Conservation (phyloP, 2,329 filamentous ascomycete species). For the Sphaerulina musiva region DNA sequence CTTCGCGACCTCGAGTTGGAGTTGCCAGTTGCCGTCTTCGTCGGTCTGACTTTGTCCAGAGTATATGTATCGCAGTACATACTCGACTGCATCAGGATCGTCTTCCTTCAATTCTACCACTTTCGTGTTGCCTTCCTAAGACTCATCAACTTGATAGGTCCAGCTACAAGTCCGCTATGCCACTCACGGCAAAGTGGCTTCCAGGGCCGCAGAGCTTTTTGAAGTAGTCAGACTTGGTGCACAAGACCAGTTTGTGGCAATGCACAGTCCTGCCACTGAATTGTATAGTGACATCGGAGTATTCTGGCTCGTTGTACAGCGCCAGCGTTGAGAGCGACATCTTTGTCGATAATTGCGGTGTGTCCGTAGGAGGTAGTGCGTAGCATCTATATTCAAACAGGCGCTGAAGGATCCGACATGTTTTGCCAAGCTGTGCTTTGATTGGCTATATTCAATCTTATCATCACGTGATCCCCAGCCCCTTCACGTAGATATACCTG, state of each 20-base stretch:
- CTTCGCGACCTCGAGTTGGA: slow-evolving; percentile 6
- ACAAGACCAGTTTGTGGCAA: slow-evolving; percentile 13
- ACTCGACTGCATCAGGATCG: slow-evolving; percentile 12
- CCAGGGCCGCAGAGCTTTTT: slow-evolving; percentile 4
- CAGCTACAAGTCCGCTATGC: too few species aligned
- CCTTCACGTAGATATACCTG: too few species aligned
- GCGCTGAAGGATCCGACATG: too few species aligned
- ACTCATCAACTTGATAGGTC: too few species aligned
- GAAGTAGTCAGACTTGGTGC: slow-evolving; percentile 13
- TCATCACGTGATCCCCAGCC: too few species aligned
- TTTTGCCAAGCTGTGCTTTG: too few species aligned
- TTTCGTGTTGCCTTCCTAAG: background rate
- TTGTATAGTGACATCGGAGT: slow-evolving; percentile 8
- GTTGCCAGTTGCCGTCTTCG: background rate
- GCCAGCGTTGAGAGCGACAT: too few species aligned
- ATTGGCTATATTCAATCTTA: too few species aligned
- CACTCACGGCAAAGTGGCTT: slow-evolving; percentile 1
- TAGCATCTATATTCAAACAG: too few species aligned
- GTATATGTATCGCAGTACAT: slow-evolving; percentile 12
- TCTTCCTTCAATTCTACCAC: slow-evolving; percentile 12
- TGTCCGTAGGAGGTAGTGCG: too few species aligned
- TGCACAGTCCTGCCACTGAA: slow-evolving; percentile 7
- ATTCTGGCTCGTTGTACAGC: background rate
- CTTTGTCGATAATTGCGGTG: too few species aligned
- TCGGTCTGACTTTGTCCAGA: background rate